Evolutionary conservation across 2,329 filamentous ascomycete genomes (phyloP).

Genomic region (Hypoxylon sp.): DNA sequence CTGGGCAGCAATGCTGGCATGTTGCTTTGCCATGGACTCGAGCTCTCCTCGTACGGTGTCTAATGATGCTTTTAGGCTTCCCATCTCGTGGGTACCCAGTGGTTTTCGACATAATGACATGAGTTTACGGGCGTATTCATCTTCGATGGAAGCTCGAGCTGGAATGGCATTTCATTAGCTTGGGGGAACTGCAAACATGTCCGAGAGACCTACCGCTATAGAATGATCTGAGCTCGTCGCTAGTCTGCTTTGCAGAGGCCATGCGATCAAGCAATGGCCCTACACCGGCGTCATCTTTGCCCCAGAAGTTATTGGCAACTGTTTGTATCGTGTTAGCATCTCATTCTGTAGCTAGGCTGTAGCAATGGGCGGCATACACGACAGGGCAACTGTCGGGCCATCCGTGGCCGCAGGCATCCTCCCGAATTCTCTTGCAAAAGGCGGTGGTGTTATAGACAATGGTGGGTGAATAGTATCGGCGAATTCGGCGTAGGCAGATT

Average conservation of each 20-base stretch:
- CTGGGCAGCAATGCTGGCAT: conserved; percentile 88
- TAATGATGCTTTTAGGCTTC: conserved; percentile 84
- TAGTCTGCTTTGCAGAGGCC: conserved; percentile 93
- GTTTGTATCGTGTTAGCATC: conserved; percentile 45
- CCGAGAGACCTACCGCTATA: conserved; percentile 74
- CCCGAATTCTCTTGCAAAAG: conserved; percentile 20
- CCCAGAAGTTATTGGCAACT: conserved; percentile 99
- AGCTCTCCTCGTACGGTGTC: conserved; percentile 91
- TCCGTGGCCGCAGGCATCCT: conserved; percentile 43
- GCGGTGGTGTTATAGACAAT: conserved; percentile 24
- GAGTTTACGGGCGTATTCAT: conserved; percentile 94
- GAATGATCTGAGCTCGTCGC: conserved; percentile 92
- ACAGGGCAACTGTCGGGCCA: conserved; percentile 49
- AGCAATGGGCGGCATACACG: conserved; percentile 43
- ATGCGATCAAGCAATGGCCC: conserved; percentile 92
- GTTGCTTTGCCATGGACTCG: conserved; percentile 93
- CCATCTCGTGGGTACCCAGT: conserved; percentile 87
- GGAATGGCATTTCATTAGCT: conserved; percentile 17
- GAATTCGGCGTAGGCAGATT: conserved; percentile 10
- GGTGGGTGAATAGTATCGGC: conserved; percentile 10
- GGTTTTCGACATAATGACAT: conserved; percentile 88
- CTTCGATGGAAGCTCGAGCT: conserved; percentile 94
- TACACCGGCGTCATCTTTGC: conserved; percentile 97
- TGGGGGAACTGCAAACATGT: neutral
- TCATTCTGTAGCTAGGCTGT: neutral